phyloP scores from a whole-genome alignment of 306 rosid species.

The Malus sieversii region DNA sequence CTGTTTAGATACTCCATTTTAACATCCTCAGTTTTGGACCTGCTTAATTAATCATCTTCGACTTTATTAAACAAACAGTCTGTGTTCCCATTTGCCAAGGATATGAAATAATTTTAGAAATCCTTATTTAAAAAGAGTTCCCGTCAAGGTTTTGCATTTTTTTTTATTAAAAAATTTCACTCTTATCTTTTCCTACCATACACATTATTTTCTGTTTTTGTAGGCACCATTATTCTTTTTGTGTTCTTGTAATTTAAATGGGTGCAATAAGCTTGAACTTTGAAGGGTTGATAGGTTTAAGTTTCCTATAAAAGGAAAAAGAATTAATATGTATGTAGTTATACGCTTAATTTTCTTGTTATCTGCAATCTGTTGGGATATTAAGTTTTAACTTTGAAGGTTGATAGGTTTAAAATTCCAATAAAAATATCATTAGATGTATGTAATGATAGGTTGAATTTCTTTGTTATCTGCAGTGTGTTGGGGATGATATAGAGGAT shows the following conservation, averaged over 20 bases:
- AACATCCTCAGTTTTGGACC: not conserved
- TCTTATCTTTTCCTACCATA: not conserved
- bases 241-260: not conserved
- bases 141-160: not conserved
- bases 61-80: not conserved
- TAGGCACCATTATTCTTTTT: not conserved
- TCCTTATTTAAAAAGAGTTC: not conserved
- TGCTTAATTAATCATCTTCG: not conserved
- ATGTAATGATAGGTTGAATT: not conserved
- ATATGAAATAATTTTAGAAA: not conserved
- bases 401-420: not conserved
- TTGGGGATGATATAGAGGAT: constrained; percentile 85
- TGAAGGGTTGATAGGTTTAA: not conserved
- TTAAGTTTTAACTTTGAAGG: constrained; percentile 73
- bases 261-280: not conserved
- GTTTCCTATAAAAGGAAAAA: not conserved
- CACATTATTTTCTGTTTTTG: not conserved
- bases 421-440: not conserved
- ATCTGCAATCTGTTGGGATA: constrained; percentile 75
- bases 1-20: not conserved
- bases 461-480: constrained; percentile 64
- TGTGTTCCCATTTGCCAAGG: not conserved
- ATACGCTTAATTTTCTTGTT: constrained; percentile 6
- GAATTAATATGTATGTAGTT: constrained; percentile 1
- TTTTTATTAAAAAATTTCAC: not conserved